These are phyloP conservation scores for Pulveroboletus sp. DNA, from an alignment of 768 basidiomycete species.

Conservation along the genomic window DNA sequence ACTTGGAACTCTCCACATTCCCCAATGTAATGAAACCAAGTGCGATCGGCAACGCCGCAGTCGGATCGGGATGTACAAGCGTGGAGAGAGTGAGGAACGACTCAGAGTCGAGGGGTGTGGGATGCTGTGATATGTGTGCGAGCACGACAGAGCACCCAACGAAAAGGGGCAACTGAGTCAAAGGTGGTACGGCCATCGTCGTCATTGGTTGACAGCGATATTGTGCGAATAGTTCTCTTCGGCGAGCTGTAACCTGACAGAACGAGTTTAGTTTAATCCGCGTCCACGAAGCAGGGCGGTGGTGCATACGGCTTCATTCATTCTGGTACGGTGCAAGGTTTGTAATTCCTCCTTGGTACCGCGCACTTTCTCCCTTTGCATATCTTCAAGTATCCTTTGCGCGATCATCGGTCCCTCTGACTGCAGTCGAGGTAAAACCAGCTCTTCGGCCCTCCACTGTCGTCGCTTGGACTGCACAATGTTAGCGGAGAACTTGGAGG, in stretches of 20 bases:
- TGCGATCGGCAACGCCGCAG: conserved; percentile 61
- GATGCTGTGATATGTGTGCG: conserved; percentile 48
- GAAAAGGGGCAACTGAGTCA: conserved; percentile 72
- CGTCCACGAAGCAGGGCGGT: not conserved
- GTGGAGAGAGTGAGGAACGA: conserved; percentile 71
- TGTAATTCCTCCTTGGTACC: conserved; percentile 52
- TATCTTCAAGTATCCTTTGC: conserved; percentile 36
- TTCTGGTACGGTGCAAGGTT: conserved; percentile 44
- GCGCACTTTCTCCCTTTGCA: conserved; percentile 51
- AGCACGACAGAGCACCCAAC: conserved; percentile 59
- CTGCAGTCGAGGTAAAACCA: conserved; percentile 54
- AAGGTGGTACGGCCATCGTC: conserved; percentile 55
- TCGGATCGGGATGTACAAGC: conserved; percentile 66
- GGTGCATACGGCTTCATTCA: conserved; percentile 41
- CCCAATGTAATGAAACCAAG: conserved; percentile 73
- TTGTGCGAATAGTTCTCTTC: conserved; percentile 55
- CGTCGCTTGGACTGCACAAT: conserved; percentile 52
- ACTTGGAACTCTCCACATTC: conserved; percentile 72
- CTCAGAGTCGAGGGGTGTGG: conserved; percentile 69
- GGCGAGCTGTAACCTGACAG: conserved; percentile 46
- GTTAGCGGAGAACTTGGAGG: conserved; percentile 12
- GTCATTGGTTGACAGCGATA: conserved; percentile 53
- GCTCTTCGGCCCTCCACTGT: conserved; percentile 55
- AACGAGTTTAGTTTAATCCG: conserved; percentile 1
- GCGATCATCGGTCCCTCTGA: conserved; percentile 40